Conservation (phyloP, 768 basidiomycete genomes). For the Lactarius vividus region DNA sequence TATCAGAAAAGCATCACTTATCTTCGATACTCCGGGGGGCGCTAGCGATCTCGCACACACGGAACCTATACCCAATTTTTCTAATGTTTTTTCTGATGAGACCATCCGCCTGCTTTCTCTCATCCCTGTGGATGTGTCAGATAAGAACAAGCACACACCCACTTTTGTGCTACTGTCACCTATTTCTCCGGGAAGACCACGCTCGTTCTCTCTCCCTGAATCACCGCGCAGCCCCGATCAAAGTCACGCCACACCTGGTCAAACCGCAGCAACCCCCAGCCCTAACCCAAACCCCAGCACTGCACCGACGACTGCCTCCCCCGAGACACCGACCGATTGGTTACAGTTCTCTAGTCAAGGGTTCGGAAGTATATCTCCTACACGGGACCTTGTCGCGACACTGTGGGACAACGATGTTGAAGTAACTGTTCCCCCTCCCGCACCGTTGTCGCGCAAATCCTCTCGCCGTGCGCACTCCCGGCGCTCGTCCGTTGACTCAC, state of each 20-base stretch:
- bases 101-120: conserved; percentile 53
- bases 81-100: conserved; percentile 64
- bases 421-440: conserved; percentile 41
- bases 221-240: conserved; percentile 17
- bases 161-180: conserved; percentile 35
- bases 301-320: conserved; percentile 31
- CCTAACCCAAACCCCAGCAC: conserved; percentile 34
- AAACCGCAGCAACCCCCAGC: conserved; percentile 12
- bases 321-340: conserved; percentile 53
- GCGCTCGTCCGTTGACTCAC: conserved; percentile 32
- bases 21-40: conserved; percentile 29
- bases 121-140: conserved; percentile 43
- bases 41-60: conserved; percentile 27
- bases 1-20: conserved; percentile 41
- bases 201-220: conserved; percentile 17
- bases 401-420: conserved; percentile 62
- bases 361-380: conserved; percentile 44
- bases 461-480: conserved; percentile 31
- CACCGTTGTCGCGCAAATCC: conserved; percentile 34
- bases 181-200: conserved; percentile 31
- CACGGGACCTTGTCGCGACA: conserved; percentile 51
- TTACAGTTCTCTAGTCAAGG: conserved; percentile 64
- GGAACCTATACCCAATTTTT: conserved; percentile 42
- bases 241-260: conserved; percentile 12
- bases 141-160: conserved; percentile 32